Percentiles rank a stretch among this genome's conserved stretches.
Evolutionary conservation across 2,329 filamentous ascomycete genomes (phyloP).

Genomic region (Fusarium abutilonis): DNA sequence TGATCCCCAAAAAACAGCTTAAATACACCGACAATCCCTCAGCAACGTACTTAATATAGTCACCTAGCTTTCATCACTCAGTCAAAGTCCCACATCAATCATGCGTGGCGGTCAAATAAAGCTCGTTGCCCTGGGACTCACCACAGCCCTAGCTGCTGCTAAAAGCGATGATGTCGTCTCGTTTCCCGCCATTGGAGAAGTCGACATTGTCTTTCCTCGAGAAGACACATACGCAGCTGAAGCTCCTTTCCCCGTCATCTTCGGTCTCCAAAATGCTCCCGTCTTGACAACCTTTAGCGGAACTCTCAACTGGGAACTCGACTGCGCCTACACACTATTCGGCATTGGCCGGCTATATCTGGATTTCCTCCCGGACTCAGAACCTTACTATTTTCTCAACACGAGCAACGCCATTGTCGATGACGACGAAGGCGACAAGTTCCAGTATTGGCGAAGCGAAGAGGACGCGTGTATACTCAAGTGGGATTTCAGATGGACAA

Average conservation of each 20-base stretch:
- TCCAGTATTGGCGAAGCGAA: conserved; percentile 21
- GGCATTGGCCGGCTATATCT: conserved; percentile 19
- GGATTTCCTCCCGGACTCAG: conserved; percentile 7
- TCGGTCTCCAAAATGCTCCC: conserved; percentile 28
- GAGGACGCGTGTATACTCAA: conserved; percentile 19
- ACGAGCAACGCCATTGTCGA: conserved; percentile 17
- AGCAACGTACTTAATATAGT: too few relatives aligned
- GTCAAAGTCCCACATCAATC: background rate
- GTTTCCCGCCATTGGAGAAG: conserved; percentile 25
- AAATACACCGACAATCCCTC: background rate
- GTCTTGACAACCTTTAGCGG: conserved; percentile 22
- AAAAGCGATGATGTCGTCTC: conserved; percentile 9
- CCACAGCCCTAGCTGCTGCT: conserved; percentile 2
- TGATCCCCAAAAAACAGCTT: background rate
- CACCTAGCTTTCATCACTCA: too few relatives aligned
- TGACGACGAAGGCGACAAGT: conserved; percentile 20
- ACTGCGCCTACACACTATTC: conserved; percentile 18
- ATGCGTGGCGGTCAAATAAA: conserved; percentile 1
- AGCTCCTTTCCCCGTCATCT: conserved; percentile 29
- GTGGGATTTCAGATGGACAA: conserved; percentile 25
- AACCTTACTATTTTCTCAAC: conserved; percentile 29
- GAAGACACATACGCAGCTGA: conserved; percentile 30
- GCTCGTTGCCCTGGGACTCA: conserved; percentile 3
- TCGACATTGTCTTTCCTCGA: conserved; percentile 27
- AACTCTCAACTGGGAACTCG: conserved; percentile 21